Conservation (phyloP, 2,329 filamentous ascomycete species). For the Penicillium sp. region DNA sequence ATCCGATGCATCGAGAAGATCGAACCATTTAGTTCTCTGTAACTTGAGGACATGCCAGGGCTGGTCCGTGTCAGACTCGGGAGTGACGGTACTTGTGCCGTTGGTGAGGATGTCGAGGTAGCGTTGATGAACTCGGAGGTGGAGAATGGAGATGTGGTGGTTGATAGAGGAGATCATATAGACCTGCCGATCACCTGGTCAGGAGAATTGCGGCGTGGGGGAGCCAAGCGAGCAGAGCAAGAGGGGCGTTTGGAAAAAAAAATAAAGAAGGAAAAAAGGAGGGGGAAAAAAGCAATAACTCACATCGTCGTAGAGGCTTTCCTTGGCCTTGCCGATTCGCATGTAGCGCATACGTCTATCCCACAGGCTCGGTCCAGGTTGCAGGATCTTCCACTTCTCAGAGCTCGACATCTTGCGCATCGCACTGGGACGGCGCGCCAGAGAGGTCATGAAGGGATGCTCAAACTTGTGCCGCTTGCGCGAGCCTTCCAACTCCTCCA, state of each 20-base stretch:
- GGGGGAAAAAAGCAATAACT: constrained; percentile 11
- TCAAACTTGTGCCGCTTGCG: constrained; percentile 37
- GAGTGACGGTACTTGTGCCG: constrained; percentile 31
- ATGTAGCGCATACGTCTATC: constrained; percentile 52
- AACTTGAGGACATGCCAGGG: constrained; percentile 50
- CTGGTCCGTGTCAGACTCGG: constrained; percentile 22
- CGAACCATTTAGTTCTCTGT: constrained; percentile 54
- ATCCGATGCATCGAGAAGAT: constrained; percentile 51
- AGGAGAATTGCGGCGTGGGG: not conserved
- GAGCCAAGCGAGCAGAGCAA: too few relatives aligned
- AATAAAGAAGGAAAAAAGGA: too few relatives aligned
- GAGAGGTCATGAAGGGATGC: constrained; percentile 26
- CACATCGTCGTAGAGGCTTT: constrained; percentile 50
- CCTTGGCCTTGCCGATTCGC: constrained; percentile 49
- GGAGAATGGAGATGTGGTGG: constrained; percentile 56
- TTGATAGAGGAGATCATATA: constrained; percentile 58
- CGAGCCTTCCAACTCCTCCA: constrained; percentile 23
- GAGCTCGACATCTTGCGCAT: constrained; percentile 41
- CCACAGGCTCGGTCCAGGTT: constrained; percentile 49
- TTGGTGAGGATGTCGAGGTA: constrained; percentile 52
- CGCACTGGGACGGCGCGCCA: constrained; percentile 26
- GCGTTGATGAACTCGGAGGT: constrained; percentile 50
- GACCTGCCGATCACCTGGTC: constrained; percentile 38
- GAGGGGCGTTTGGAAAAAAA: too few relatives aligned
- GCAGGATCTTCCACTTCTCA: constrained; percentile 50